phyloP scores from a whole-genome alignment of 2,329 filamentous ascomycete genomes.

The Podosphaera xanthii region DNA sequence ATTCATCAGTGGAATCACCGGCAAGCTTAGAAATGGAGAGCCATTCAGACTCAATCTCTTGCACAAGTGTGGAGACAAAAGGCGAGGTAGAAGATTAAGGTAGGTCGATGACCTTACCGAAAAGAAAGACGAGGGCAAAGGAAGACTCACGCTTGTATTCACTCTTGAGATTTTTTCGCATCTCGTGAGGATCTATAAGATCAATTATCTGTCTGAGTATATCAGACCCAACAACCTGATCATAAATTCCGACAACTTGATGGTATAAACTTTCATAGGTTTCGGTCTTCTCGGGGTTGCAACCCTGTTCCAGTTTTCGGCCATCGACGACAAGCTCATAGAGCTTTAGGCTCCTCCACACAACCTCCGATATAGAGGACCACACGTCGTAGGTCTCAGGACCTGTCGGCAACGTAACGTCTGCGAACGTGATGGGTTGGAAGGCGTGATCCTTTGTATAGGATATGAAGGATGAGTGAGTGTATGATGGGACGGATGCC shows the following conservation, averaged over 20 bases:
- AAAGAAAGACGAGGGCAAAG: not conserved
- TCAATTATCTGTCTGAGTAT: not conserved
- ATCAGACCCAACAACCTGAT: not conserved
- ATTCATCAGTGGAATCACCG: not conserved
- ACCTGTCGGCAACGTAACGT: not conserved
- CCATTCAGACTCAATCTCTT: not conserved
- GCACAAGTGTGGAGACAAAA: not conserved
- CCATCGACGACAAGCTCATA: not conserved
- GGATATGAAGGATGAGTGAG: not conserved
- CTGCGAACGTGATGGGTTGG: not conserved
- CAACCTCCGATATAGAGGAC: not conserved
- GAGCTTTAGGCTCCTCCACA: not conserved
- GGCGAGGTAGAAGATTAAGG: not conserved
- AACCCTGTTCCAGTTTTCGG: not conserved
- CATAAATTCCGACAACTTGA: not conserved
- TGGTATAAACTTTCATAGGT: not conserved
- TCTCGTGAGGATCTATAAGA: not conserved
- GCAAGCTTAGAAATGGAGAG: not conserved
- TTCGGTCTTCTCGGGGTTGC: not conserved
- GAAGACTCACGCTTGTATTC: not conserved
- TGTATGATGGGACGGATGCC: no score
- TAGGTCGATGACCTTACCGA: not conserved
- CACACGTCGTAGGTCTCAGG: not conserved
- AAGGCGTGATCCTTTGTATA: not conserved
- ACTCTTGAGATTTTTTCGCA: not conserved